Conservation (phyloP, 495 filamentous ascomycete species). For the Penicillium atrosanguineum region DNA sequence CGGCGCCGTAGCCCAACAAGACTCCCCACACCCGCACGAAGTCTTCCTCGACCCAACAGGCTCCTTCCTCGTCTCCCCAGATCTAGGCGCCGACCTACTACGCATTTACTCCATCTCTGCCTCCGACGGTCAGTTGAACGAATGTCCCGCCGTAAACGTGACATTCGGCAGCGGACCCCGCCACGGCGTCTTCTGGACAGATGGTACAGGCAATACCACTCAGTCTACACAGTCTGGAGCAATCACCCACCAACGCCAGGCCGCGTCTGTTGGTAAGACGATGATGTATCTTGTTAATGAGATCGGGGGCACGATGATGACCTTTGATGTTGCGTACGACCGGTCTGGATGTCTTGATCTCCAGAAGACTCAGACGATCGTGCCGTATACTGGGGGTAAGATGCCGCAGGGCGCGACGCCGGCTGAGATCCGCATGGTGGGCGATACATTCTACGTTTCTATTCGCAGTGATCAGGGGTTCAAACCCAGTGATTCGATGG, state of each 20-base stretch:
- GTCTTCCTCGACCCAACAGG: slow-evolving; percentile 68
- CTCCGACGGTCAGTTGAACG: slow-evolving; percentile 25
- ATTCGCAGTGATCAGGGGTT: slow-evolving; percentile 43
- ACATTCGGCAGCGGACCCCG: slow-evolving; percentile 61
- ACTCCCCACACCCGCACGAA: slow-evolving; percentile 68
- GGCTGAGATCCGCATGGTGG: slow-evolving; percentile 33
- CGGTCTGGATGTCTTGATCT: slow-evolving; percentile 42
- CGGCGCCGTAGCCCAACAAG: slow-evolving; percentile 57
- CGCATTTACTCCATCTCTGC: slow-evolving; percentile 58
- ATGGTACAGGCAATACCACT: slow-evolving; percentile 11
- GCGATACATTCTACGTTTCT: slow-evolving; percentile 36
- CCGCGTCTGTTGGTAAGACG: slow-evolving; percentile 25
- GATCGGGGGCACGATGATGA: slow-evolving; percentile 54
- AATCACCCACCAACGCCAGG: slow-evolving; percentile 16
- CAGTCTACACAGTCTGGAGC: not conserved
- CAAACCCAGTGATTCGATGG: slow-evolving; percentile 32
- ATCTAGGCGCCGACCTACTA: slow-evolving; percentile 70
- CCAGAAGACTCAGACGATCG: slow-evolving; percentile 26
- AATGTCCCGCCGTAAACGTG: slow-evolving; percentile 29
- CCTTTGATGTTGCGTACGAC: slow-evolving; percentile 58
- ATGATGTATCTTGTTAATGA: slow-evolving; percentile 65
- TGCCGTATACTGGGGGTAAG: slow-evolving; percentile 27
- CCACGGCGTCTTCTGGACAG: slow-evolving; percentile 59
- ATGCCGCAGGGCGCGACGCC: slow-evolving; percentile 35
- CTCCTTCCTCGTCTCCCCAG: slow-evolving; percentile 62